These are phyloP conservation scores for Asterophora lycoperdoides DNA, from an alignment of 768 basidiomycete genomes.

Conservation along the genomic window DNA sequence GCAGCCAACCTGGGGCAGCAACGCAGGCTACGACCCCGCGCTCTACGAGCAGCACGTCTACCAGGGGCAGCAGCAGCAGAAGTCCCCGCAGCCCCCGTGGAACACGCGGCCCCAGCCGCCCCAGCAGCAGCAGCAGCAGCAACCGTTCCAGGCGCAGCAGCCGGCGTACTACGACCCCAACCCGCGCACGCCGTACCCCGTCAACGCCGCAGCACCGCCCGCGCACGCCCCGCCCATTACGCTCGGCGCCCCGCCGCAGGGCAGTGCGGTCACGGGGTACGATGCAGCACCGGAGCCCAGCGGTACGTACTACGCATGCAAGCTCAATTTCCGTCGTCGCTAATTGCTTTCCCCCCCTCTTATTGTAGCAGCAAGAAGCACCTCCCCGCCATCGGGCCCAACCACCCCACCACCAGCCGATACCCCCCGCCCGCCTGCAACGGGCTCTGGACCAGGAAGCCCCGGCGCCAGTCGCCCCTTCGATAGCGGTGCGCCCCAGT, in stretches of 20 bases:
- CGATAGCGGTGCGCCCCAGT: constrained; percentile 28
- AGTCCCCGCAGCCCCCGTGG: constrained; percentile 6
- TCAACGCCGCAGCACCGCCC: background rate
- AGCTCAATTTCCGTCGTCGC: background rate
- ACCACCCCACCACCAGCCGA: background rate
- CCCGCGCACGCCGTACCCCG: constrained; percentile 6
- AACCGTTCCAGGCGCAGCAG: constrained; percentile 18
- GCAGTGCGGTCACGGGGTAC: constrained; percentile 5
- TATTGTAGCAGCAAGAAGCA: background rate
- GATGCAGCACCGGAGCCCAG: constrained; percentile 10
- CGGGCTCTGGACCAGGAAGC: constrained; percentile 1
- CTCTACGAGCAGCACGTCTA: constrained; percentile 11
- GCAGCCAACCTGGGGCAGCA: constrained; percentile 12
- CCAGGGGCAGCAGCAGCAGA: constrained; percentile 1
- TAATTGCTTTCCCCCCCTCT: background rate
- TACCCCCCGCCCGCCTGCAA: constrained; percentile 9
- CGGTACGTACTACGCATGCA: background rate
- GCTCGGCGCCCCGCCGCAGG: background rate
- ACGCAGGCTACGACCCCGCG: constrained; percentile 6
- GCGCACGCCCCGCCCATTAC: constrained; percentile 6
- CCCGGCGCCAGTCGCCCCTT: constrained; percentile 21
- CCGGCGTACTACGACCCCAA: constrained; percentile 32
- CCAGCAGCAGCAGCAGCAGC: constrained; percentile 16
- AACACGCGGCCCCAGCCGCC: constrained; percentile 6
- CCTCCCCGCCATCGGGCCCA: background rate